Evolutionary conservation across 2,329 filamentous ascomycete genomes (phyloP), one percentile per base, ranked within the genome.

Genomic region (Fusarium napiforme): DNA sequence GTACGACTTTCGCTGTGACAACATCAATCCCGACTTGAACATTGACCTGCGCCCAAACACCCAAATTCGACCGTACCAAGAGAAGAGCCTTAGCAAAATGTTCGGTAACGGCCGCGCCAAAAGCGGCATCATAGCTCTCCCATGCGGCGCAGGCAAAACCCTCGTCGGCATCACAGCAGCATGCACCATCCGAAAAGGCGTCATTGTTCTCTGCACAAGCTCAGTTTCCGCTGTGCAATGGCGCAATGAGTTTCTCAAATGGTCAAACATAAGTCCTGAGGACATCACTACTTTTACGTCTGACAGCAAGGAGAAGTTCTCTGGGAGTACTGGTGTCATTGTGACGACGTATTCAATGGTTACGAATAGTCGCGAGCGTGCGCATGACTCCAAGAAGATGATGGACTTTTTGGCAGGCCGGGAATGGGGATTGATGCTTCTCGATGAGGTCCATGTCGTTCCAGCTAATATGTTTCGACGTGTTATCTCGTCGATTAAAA

Each of bases 261-360:
- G 96, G 96, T 98, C 95, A 60, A 98, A 98, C 78, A 97, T 90
- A 76, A 93, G 94, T 75, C 94, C 95, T 0, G 92, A 96, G 73
- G 95, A 98, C 78, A 95, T 99, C 78, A 94, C 95, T 26, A 91
- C 97, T 60, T 99, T 99, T 81, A 97, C 96, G 0, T 96, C 95
- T 0, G 95, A 97, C 74, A 93, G 93, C 80, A 99, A 99, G 83
- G 91, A 92, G 62, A 82, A 79, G 12, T 88, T 87, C 63, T 97
- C 92, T 3, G 91, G 95, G 45, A 96, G 94, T 78, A 97, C 96
- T 2, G 96, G 96, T 79, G 95, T 99, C 72, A 97, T 99, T 74
- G 95, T 99, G 53, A 97, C 95, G 14, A 99, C 96, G 2, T 99
- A 99, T 82, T 96, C 94, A 63, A 99, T 99, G 96, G 95, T 99